Evolutionary conservation across 78 protist species (phyloP), one percentile per base, ranked within the genome.

Genomic region (Dictyostelium capitatum): DNA sequence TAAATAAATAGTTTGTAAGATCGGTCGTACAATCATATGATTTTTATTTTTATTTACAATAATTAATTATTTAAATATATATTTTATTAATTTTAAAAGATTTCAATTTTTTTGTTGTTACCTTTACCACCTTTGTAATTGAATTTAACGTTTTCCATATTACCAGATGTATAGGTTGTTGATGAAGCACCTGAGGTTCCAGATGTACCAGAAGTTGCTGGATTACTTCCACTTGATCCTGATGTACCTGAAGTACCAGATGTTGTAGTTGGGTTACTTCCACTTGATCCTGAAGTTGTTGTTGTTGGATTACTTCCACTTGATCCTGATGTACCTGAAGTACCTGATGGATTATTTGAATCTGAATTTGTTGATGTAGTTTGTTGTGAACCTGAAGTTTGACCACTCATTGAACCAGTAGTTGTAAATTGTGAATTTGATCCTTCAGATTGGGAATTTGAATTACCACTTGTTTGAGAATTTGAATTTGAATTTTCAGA

Each of bases 191-290:
- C 80, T 19, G 90, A n/a, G 0, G 75, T 41, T 11, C 47, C 82
- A 23, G 77, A 53, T 1, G 74, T 41, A 20, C 54, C 59, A 12
- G 73, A 75, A 15, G 67, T 47, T n/a, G 81, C 48, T 53, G 8
- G 30, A 19, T 75, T 56, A 10, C 54, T 25, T 20, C 62, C 67
- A 30, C 30, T n/a, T 30, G 74, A 65, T 9, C 69, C 57, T 30
- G 57, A 12, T 3, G 67, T 23, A 79, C 83, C 83, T 19, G 83
- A 53, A 20, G 83, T 51, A 37, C 80, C 80, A 20, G 90, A 67
- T 19, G 89, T 10, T 25, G 51, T 32, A n/a, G 56, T 6, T 6
- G 80, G 9, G n/a, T 75, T 64, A 12, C 56, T 28, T n/a, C 64
- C 67, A 15, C 15, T 8, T 32, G 75, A 67, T 8, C 69, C 57